Evolutionary conservation across 148 eudicot species (phyloP).

Genomic region (Selenicereus undatus): DNA sequence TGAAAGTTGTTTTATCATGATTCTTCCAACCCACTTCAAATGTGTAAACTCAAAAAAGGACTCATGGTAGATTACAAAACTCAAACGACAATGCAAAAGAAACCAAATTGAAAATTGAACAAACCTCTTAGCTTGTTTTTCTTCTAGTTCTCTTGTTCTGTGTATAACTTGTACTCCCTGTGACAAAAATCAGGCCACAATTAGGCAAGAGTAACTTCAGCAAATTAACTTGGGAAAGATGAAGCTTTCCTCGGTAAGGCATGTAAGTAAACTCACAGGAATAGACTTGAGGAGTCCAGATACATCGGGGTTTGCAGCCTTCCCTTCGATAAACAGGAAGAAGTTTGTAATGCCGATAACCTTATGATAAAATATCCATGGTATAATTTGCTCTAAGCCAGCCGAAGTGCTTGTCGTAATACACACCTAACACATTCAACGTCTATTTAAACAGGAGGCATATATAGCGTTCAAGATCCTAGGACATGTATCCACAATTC

Average conservation of each 20-base stretch:
- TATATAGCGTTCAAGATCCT: too few relatives aligned
- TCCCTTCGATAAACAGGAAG: constrained; percentile 65
- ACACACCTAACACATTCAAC: constrained; percentile 40
- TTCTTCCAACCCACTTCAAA: too few relatives aligned
- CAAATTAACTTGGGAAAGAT: neutral
- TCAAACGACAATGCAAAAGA: neutral
- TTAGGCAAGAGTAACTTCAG: neutral
- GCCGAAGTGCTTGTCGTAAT: constrained; percentile 81
- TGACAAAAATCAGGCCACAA: neutral
- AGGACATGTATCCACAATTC: too few relatives aligned
- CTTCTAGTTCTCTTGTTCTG: constrained; percentile 68
- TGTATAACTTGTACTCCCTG: constrained; percentile 63
- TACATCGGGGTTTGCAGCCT: constrained; percentile 49
- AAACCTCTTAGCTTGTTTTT: constrained; percentile 73
- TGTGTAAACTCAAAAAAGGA: too few relatives aligned
- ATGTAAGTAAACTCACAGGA: constrained; percentile 43
- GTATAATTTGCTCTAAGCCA: constrained; percentile 67
- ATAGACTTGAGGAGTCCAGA: constrained; percentile 54
- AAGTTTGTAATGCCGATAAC: constrained; percentile 56
- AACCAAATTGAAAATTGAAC: constrained; percentile 10
- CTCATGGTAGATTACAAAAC: too few relatives aligned
- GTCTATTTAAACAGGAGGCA: neutral
- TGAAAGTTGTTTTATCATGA: too few relatives aligned
- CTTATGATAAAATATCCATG: constrained; percentile 80
- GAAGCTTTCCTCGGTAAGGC: neutral